Percentiles rank a stretch among this genome's conserved stretches.
phyloP scores from a whole-genome alignment of 306 rosid species.

The Vigna nakashimae region DNA sequence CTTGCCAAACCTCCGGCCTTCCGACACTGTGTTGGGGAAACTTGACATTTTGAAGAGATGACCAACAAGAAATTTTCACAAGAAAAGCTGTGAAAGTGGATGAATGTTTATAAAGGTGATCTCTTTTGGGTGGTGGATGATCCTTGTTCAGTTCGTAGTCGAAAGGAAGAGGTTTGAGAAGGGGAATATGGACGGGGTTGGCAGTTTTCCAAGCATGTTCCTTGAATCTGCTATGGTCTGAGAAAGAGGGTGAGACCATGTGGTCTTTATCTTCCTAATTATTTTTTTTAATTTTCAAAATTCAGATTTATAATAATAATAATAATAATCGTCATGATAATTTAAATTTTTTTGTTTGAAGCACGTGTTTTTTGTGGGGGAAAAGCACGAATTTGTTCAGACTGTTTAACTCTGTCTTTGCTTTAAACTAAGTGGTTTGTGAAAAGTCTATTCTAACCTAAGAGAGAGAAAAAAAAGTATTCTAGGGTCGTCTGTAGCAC shows the following conservation, averaged over 20 bases:
- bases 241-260: constrained; percentile 39
- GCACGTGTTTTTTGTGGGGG: constrained; percentile 71
- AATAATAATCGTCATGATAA: background rate
- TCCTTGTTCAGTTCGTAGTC: background rate
- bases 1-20: constrained; percentile 50
- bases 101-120: background rate
- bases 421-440: background rate
- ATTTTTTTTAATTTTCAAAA: background rate
- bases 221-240: constrained; percentile 43
- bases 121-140: background rate
- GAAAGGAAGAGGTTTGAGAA: background rate
- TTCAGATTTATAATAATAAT: background rate
- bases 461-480: background rate
- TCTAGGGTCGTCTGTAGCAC: too few species aligned
- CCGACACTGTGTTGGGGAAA: constrained; percentile 36
- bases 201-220: constrained; percentile 42
- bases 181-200: constrained; percentile 36
- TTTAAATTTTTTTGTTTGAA: constrained; percentile 33
- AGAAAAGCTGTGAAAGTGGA: background rate
- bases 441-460: background rate
- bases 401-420: background rate
- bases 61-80: background rate
- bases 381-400: constrained; percentile 13
- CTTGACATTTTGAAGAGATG: constrained; percentile 35
- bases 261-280: constrained; percentile 39